phyloP scores from a whole-genome alignment of 768 basidiomycete species.

The Amanita pallidorosea region DNA sequence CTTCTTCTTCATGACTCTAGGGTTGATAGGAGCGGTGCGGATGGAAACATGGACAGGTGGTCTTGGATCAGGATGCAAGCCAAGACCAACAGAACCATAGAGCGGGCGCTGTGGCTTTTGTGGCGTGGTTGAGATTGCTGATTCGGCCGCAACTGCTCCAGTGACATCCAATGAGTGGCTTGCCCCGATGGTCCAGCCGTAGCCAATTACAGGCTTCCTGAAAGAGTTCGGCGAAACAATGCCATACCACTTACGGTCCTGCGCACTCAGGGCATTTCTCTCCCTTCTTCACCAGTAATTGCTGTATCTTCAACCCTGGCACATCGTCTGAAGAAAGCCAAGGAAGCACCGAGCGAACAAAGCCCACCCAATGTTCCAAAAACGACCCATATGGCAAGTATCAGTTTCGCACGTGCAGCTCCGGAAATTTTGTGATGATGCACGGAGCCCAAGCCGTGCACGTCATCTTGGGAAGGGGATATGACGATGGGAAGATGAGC shows the following conservation, averaged over 20 bases:
- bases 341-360: constrained; percentile 37
- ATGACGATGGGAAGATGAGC: constrained; percentile 43
- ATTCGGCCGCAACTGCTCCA: not conserved
- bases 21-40: constrained; percentile 20
- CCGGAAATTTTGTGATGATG: constrained; percentile 24
- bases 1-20: constrained; percentile 56
- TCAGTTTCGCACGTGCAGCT: constrained; percentile 34
- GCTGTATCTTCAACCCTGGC: constrained; percentile 52
- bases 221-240: constrained; percentile 17
- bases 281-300: constrained; percentile 47
- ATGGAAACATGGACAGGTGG: constrained; percentile 20
- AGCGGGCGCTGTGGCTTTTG: constrained; percentile 3
- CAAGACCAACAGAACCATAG: constrained; percentile 32
- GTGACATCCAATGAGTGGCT: not conserved
- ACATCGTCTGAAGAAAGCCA: constrained; percentile 46
- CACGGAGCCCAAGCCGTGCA: constrained; percentile 21
- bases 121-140: constrained; percentile 4
- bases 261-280: constrained; percentile 44
- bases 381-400: constrained; percentile 48
- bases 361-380: constrained; percentile 56
- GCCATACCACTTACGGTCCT: constrained; percentile 64
- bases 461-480: constrained; percentile 23
- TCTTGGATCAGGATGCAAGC: constrained; percentile 38
- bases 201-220: constrained; percentile 16
- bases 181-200: constrained; percentile 11